Conservation (phyloP, 768 basidiomycete species). For the Sporobolomyces pararoseus region DNA sequence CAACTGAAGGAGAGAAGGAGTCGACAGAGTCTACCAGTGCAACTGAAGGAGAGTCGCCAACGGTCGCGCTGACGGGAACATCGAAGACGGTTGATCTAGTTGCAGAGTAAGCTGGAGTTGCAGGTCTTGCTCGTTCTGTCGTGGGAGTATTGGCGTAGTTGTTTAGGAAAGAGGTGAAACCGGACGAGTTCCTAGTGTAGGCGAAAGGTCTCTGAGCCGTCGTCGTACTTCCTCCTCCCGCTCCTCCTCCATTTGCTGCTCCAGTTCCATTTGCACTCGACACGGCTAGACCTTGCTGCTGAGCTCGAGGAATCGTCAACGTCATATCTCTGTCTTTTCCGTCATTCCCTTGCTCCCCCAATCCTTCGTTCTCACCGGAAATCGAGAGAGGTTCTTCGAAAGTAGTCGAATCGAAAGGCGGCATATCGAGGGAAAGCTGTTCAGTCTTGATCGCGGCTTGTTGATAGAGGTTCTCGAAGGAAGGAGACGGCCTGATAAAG, state of each 20-base stretch:
- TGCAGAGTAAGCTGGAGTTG: slow-evolving; percentile 28
- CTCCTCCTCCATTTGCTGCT: background rate
- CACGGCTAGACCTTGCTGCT: too few relatives aligned
- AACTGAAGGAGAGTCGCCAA: background rate
- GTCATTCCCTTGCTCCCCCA: background rate
- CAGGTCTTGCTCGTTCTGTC: slow-evolving; percentile 23
- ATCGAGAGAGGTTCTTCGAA: slow-evolving; percentile 5
- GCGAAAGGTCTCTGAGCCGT: slow-evolving; percentile 13
- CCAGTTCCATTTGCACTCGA: background rate
- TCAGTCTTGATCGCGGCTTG: background rate
- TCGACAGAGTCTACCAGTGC: background rate
- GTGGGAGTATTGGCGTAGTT: slow-evolving; percentile 32
- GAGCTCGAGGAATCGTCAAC: background rate
- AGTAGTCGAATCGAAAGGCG: slow-evolving; percentile 2
- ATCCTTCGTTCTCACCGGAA: background rate
- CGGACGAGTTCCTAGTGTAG: slow-evolving; percentile 28
- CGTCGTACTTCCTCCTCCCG: background rate
- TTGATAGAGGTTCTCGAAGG: too few relatives aligned
- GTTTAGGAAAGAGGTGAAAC: slow-evolving; percentile 23
- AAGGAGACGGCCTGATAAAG: too few relatives aligned
- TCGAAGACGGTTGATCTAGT: slow-evolving; percentile 26
- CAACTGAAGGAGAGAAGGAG: background rate
- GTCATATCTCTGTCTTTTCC: background rate
- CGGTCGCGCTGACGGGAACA: too few relatives aligned
- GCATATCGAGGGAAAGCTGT: slow-evolving; percentile 9